Conservation (phyloP, 805 yeast species). For the Metschnikowia drakensbergensis region DNA sequence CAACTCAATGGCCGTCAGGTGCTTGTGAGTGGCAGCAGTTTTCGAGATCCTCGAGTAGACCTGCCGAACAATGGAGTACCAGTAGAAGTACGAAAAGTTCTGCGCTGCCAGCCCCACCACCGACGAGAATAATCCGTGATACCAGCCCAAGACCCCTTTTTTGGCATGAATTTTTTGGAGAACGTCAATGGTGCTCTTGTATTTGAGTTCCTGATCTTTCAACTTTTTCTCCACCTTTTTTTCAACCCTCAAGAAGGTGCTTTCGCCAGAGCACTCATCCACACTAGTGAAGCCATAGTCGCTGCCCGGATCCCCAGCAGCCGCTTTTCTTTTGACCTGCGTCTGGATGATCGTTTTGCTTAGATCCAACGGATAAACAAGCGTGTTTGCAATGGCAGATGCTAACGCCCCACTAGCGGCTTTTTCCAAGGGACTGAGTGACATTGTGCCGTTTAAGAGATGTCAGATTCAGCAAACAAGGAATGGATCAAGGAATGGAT, state of each 20-base stretch:
- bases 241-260: conserved; percentile 14
- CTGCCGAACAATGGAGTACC: conserved; percentile 73
- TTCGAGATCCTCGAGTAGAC: conserved; percentile 42
- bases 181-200: conserved; percentile 61
- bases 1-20: conserved; percentile 64
- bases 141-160: conserved; percentile 66
- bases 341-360: conserved; percentile 75
- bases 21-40: conserved; percentile 34
- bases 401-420: conserved; percentile 84
- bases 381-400: conserved; percentile 71
- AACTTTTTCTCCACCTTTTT: conserved; percentile 11
- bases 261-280: conserved; percentile 14
- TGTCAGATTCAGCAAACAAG: background rate
- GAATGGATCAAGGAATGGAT: too few relatives aligned
- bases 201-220: conserved; percentile 33
- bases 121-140: conserved; percentile 67
- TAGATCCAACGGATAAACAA: conserved; percentile 78
- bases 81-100: conserved; percentile 79
- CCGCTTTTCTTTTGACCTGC: conserved; percentile 40
- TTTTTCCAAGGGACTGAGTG: conserved; percentile 62
- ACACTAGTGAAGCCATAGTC: conserved; percentile 5
- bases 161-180: conserved; percentile 51
- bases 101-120: conserved; percentile 70
- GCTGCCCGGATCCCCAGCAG: background rate
- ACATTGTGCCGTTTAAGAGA: conserved; percentile 3